Percentiles rank a stretch among this genome's conserved stretches.
Evolutionary conservation across 2,329 filamentous ascomycete species (phyloP).

Genomic region (Colletotrichum sp.): DNA sequence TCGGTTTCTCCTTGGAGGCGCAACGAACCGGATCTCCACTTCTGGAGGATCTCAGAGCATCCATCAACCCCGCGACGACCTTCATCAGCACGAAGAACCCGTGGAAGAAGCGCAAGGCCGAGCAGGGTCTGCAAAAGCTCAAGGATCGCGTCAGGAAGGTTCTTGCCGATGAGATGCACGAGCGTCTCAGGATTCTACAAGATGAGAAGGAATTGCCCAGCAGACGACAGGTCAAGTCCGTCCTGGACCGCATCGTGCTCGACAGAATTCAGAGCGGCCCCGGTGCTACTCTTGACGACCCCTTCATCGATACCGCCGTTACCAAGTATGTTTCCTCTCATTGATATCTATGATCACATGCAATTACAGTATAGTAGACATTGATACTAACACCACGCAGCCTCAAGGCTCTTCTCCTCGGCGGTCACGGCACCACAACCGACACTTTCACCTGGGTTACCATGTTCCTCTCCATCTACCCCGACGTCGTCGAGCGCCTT

Average conservation of each 20-base stretch:
- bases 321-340: neutral
- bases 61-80: slow-evolving; percentile 11
- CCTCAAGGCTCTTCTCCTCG: slow-evolving; percentile 29
- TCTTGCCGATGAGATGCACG: slow-evolving; percentile 5
- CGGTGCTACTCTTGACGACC: slow-evolving; percentile 12
- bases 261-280: slow-evolving; percentile 20
- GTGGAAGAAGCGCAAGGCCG: slow-evolving; percentile 9
- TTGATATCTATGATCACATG: neutral
- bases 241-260: slow-evolving; percentile 27
- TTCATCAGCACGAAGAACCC: slow-evolving; percentile 12
- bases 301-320: slow-evolving; percentile 25
- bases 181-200: slow-evolving; percentile 1
- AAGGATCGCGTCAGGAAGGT: slow-evolving; percentile 3
- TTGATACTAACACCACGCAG: slow-evolving; percentile 16
- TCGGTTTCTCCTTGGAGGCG: slow-evolving; percentile 23
- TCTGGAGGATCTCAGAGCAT: slow-evolving; percentile 20
- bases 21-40: slow-evolving; percentile 22
- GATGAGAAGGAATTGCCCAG: slow-evolving; percentile 21
- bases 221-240: slow-evolving; percentile 21
- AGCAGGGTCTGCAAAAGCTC: neutral
- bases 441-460: slow-evolving; percentile 22
- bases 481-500: slow-evolving; percentile 21
- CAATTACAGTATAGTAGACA: too few species aligned
- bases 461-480: slow-evolving; percentile 27
- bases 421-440: slow-evolving; percentile 29